Evolutionary conservation across 2,329 filamentous ascomycete species (phyloP).

Genomic region (Talaromyces sp.): DNA sequence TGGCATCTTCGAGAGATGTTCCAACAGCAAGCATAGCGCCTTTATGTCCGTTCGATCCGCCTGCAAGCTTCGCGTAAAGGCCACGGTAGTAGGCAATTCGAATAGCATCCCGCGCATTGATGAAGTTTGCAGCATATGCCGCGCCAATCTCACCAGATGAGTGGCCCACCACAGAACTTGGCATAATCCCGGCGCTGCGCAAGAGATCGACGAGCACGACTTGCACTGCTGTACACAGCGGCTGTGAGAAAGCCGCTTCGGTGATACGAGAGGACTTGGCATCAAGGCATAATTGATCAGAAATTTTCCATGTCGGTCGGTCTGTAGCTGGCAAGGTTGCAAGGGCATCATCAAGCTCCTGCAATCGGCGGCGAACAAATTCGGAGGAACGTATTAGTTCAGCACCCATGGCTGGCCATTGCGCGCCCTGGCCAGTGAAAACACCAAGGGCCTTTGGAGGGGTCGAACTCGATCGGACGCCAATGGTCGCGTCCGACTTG

Average conservation of each 20-base stretch:
- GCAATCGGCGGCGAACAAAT: too few species aligned
- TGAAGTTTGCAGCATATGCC: conserved; percentile 49
- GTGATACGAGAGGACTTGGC: conserved; percentile 10
- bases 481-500: too few species aligned
- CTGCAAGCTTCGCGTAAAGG: neutral
- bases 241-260: conserved; percentile 16
- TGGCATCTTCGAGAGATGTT: conserved; percentile 5
- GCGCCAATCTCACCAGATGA: conserved; percentile 55
- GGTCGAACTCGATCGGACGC: too few species aligned
- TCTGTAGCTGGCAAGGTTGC: conserved; percentile 14
- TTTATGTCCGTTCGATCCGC: too few species aligned
- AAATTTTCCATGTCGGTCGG: too few species aligned
- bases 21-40: conserved; percentile 23
- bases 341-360: conserved; percentile 8
- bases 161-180: conserved; percentile 49
- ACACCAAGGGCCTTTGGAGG: too few species aligned
- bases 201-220: conserved; percentile 52
- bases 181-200: conserved; percentile 44
- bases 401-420: too few species aligned
- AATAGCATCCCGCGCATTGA: conserved; percentile 49
- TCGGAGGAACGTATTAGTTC: too few species aligned
- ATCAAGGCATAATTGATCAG: too few species aligned
- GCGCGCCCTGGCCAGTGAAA: too few species aligned
- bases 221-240: conserved; percentile 49
- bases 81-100: conserved; percentile 47